Evolutionary conservation across 1,284 basidiomycete species (phyloP).

Genomic region (Ustilago sp.): DNA sequence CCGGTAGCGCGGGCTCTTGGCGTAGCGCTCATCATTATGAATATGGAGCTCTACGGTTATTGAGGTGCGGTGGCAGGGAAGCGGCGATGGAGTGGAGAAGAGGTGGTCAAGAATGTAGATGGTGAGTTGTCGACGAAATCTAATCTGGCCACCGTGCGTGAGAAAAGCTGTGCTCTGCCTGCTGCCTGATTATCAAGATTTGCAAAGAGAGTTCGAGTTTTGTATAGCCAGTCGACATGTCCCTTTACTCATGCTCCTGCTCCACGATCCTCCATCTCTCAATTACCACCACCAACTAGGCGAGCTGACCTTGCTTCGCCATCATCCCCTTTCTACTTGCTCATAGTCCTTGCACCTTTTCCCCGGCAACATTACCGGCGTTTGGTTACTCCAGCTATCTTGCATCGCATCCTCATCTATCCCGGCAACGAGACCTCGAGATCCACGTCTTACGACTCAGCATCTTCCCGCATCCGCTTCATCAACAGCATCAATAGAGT

Average conservation of each 20-base stretch:
- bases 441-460: not conserved
- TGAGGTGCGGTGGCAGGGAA: not conserved
- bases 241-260: conserved; percentile 9
- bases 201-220: conserved; percentile 16
- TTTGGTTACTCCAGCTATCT: not conserved
- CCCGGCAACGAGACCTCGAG: not conserved
- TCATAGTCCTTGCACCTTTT: not conserved
- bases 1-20: conserved; percentile 30
- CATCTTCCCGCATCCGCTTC: conserved; percentile 7
- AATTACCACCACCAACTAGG: conserved; percentile 7
- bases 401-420: not conserved
- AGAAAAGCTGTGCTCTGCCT: not conserved
- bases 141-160: conserved; percentile 13
- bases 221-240: conserved; percentile 1
- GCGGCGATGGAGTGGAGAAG: not conserved
- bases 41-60: not conserved
- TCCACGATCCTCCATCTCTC: conserved; percentile 31
- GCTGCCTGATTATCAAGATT: conserved; percentile 22
- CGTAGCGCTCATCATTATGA: conserved; percentile 21
- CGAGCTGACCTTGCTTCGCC: not conserved
- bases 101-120: not conserved
- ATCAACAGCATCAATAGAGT: not conserved
- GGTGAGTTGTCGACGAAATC: not conserved
- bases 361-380: not conserved
- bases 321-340: not conserved